Percentiles rank a stretch among this genome's conserved stretches.
These are phyloP conservation scores for Zymoseptoria ardabiliae DNA, from an alignment of 2,329 filamentous ascomycete genomes.

Conservation along the genomic window DNA sequence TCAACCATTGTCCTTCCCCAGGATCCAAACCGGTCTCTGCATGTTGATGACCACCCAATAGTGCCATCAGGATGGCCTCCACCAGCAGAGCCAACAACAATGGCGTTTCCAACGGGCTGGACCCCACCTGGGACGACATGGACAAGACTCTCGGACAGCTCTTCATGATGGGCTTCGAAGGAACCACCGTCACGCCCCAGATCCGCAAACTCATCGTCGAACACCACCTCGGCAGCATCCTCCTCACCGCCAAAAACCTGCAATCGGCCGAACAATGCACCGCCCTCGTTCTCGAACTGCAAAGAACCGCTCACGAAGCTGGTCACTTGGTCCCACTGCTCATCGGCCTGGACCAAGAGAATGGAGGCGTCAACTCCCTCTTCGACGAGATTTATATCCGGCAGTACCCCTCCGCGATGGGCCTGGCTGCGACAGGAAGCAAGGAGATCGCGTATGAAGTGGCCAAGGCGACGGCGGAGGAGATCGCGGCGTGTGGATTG, in stretches of 20 bases:
- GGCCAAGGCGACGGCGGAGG: conserved; percentile 86
- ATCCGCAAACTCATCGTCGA: conserved; percentile 73
- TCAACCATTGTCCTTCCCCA: background rate
- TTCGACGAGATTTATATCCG: conserved; percentile 94
- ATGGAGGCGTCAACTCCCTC: conserved; percentile 93
- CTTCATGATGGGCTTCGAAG: conserved; percentile 70
- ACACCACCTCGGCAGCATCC: conserved; percentile 80
- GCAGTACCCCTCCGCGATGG: conserved; percentile 96
- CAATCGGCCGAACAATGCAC: conserved; percentile 88
- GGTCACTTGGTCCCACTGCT: conserved; percentile 83
- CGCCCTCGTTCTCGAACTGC: conserved; percentile 78
- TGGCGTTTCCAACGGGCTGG: conserved; percentile 22
- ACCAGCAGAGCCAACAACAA: background rate
- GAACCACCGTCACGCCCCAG: conserved; percentile 73
- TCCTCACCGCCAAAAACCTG: conserved; percentile 76
- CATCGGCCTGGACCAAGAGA: conserved; percentile 93
- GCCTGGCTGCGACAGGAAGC: conserved; percentile 83
- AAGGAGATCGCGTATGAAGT: conserved; percentile 80
- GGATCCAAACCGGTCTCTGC: background rate
- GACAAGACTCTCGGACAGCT: conserved; percentile 51
- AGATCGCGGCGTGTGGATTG: conserved; percentile 85
- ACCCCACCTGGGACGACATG: conserved; percentile 61
- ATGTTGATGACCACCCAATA: background rate
- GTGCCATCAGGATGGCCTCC: background rate
- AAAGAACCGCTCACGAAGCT: conserved; percentile 82